These are phyloP conservation scores for Lonicera japonica DNA, from an alignment of 129 eudicot genomes.

Conservation along the genomic window DNA sequence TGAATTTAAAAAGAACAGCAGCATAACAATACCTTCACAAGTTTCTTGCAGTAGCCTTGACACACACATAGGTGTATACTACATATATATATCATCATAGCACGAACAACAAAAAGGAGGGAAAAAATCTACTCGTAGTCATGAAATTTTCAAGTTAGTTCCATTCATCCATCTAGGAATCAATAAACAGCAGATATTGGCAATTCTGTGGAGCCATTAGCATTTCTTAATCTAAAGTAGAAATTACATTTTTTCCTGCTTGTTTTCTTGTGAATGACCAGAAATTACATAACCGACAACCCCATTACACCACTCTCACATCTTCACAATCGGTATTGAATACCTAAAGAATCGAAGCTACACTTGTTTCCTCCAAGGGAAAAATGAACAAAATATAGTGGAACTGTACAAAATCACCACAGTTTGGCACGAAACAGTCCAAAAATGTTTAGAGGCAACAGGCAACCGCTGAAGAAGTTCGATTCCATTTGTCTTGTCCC, in stretches of 20 bases:
- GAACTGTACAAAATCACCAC: neutral
- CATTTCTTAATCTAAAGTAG: neutral
- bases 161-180: neutral
- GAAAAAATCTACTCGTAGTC: no score
- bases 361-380: neutral
- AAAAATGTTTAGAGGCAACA: neutral
- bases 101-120: no score
- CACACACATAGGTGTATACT: no score
- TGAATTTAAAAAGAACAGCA: no score
- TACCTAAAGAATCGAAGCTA: slow-evolving; percentile 1
- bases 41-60: no score
- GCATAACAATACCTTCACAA: no score
- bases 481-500: neutral
- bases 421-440: neutral
- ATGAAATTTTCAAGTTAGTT: neutral
- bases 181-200: neutral
- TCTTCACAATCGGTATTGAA: neutral
- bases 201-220: neutral
- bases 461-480: neutral
- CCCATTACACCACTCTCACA: neutral
- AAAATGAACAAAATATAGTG: slow-evolving; percentile 7
- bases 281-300: slow-evolving; percentile 4
- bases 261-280: neutral
- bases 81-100: no score
- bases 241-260: neutral